Percentiles rank a stretch among this genome's conserved stretches.
These are phyloP conservation scores for Hypoxylon sp. DNA, from an alignment of 2,329 filamentous ascomycete genomes.

Conservation along the genomic window DNA sequence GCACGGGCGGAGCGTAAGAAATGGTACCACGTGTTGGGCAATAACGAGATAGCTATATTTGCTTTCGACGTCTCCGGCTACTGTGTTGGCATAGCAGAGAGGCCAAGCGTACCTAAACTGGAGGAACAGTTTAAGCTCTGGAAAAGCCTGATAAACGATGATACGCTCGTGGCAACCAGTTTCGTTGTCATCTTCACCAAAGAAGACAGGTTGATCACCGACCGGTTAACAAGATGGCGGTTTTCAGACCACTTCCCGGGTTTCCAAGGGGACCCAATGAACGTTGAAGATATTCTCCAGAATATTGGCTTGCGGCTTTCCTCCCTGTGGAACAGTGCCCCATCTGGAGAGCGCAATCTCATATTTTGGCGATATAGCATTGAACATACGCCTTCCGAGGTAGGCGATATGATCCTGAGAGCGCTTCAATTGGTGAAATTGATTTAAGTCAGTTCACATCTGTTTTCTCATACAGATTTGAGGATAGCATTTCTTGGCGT, in stretches of 20 bases:
- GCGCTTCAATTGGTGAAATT: no score
- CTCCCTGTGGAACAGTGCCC: not conserved
- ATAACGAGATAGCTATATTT: not conserved
- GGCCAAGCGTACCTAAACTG: not conserved
- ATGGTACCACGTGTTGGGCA: not conserved
- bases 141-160: not conserved
- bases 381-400: no score
- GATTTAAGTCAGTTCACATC: no score
- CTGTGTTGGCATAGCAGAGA: not conserved
- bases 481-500: no score
- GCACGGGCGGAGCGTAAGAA: not conserved
- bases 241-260: not conserved
- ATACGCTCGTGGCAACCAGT: not conserved
- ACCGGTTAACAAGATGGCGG: not conserved
- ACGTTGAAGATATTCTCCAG: not conserved
- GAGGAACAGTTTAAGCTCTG: not conserved
- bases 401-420: no score
- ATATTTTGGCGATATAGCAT: not conserved
- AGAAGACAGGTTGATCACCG: not conserved
- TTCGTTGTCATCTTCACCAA: slow-evolving; percentile 1
- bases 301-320: not conserved
- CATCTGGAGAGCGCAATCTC: not conserved
- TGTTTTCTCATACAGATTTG: no score
- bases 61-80: not conserved
- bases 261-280: not conserved